Percentiles rank a stretch among this genome's conserved stretches.
Conservation (phyloP, 2,329 filamentous ascomycete species). For the Exophiala alcalophila region DNA sequence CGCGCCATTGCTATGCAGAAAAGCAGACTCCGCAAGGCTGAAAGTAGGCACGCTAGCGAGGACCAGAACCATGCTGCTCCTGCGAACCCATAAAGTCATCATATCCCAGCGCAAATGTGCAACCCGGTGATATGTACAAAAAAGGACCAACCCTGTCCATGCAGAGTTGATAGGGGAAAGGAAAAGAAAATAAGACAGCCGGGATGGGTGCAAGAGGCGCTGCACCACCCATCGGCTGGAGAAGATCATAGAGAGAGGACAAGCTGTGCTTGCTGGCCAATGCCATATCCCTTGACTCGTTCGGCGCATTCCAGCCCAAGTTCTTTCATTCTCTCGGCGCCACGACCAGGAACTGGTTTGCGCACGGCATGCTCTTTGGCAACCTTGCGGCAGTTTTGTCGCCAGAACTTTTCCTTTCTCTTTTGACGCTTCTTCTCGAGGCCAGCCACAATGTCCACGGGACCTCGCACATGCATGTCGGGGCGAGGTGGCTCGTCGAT, state of each 20-base stretch:
- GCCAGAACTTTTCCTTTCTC: slow-evolving; percentile 86
- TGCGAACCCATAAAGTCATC: slow-evolving; percentile 19
- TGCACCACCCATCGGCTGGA: too few species aligned
- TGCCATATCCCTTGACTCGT: slow-evolving; percentile 67
- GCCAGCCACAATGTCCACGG: slow-evolving; percentile 95
- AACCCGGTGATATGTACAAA: slow-evolving; percentile 14
- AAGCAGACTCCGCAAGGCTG: too few species aligned
- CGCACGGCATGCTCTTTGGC: slow-evolving; percentile 65
- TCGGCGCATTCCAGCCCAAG: slow-evolving; percentile 86
- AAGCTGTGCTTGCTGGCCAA: slow-evolving; percentile 55
- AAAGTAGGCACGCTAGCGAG: too few species aligned
- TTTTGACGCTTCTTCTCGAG: slow-evolving; percentile 91
- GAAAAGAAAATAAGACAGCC: slow-evolving; percentile 13
- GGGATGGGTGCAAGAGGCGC: slow-evolving; percentile 15
- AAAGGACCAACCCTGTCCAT: slow-evolving; percentile 1
- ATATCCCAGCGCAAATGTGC: slow-evolving; percentile 9
- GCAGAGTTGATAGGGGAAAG: slow-evolving; percentile 11
- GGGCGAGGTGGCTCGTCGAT: slow-evolving; percentile 32
- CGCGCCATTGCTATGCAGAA: slow-evolving; percentile 21
- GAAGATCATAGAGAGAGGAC: slow-evolving; percentile 64
- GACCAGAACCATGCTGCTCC: slow-evolving; percentile 5
- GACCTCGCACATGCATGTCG: slow-evolving; percentile 75
- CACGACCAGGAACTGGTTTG: slow-evolving; percentile 75
- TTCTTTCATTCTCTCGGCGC: slow-evolving; percentile 89
- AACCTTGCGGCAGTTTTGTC: slow-evolving; percentile 82